Conservation (phyloP, 78 protist species). For the Cavenderia fasciculata region DNA sequence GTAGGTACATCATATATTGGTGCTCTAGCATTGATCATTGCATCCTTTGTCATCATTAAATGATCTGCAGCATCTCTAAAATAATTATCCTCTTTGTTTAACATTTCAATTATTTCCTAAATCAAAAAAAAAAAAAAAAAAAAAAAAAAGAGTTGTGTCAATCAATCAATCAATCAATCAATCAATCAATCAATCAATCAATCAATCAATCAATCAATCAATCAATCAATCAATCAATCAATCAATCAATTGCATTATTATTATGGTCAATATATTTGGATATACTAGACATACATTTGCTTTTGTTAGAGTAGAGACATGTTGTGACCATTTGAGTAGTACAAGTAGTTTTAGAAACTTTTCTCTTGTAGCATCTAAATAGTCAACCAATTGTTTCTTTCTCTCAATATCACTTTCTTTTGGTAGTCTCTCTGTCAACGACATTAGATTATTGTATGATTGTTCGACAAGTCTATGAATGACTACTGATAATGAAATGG, state of each 20-base stretch:
- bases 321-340: conserved; percentile 52
- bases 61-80: conserved; percentile 60
- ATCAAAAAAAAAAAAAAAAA: neutral
- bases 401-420: conserved; percentile 26
- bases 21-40: conserved; percentile 43
- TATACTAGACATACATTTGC: conserved; percentile 31
- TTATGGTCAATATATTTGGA: neutral
- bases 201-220: conserved; percentile 1
- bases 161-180: neutral
- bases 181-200: conserved; percentile 1
- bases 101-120: conserved; percentile 31
- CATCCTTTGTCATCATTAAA: conserved; percentile 20
- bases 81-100: conserved; percentile 34
- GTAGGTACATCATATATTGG: conserved; percentile 67
- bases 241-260: neutral
- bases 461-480: conserved; percentile 60
- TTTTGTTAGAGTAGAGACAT: conserved; percentile 44
- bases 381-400: conserved; percentile 36
- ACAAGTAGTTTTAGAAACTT: conserved; percentile 41
- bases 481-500: conserved; percentile 24
- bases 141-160: neutral
- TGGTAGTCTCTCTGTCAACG: conserved; percentile 15
- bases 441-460: conserved; percentile 48
- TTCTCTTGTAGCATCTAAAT: conserved; percentile 44
- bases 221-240: neutral